Evolutionary conservation across 1,139 yeast genomes (phyloP), one percentile per base, ranked within the genome.

Genomic region (Nadsonia commutata): DNA sequence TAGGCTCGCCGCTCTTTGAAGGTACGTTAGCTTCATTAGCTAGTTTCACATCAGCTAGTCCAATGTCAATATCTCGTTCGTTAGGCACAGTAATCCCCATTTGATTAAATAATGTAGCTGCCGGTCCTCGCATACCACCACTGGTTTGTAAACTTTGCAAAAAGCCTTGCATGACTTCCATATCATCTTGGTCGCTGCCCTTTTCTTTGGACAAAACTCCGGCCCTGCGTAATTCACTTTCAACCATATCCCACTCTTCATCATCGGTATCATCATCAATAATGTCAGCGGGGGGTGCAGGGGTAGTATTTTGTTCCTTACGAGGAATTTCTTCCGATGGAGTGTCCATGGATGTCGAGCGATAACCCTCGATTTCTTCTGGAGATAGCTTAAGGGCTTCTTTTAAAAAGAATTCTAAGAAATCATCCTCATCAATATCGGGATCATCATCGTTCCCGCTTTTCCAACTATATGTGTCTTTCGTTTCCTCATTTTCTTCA

Each of bases 371-470:
- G n/a, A 27, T 27, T 9, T 27, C 33, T 27, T 27, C 33, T 4
- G 33, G 33, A 11, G 33, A 20, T 19, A 70, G 47, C 37, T 70
- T 65, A 37, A 77, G 55, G 0, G 76, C 82, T 36, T 73, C 71
- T 43, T 66, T 66, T 31, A 74, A 59, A 54, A 76, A 72, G 54
- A 65, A 75, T 55, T 76, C 81, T 54, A 76, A 68, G 56, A 77
- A 75, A 52, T 76, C 83, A 53, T 78, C 84, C 47, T 74, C 80
- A 51, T 71, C 74, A 13, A 76, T 70, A 41, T 60, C 69, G 4
- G 66, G 58, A 38, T 63, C 63, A 16, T 31, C 50, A n/a, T 48
- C 46, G 5, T 46, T 47, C 2, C 50, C 51, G 2, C 49, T 21
- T 39, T 49, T 49, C 19, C 51, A 20, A 46, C 46, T 37, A 5